Evolutionary conservation across 768 basidiomycete genomes (phyloP).

Genomic region (Boletales sp.): DNA sequence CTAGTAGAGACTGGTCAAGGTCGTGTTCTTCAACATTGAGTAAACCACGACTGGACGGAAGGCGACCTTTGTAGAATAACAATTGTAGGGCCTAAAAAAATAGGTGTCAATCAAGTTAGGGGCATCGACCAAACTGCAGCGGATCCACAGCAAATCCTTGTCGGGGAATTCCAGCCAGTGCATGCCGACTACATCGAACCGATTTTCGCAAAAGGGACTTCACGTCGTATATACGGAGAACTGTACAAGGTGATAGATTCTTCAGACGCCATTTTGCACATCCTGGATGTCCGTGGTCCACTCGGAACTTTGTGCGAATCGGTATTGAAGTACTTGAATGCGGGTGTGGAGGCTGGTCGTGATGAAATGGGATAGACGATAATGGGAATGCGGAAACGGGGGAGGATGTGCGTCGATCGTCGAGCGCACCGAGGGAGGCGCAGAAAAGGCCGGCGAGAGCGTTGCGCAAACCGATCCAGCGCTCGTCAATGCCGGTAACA

Average conservation of each 20-base stretch:
- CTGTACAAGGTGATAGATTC: constrained; percentile 99
- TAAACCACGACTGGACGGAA: no score
- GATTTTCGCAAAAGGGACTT: constrained; percentile 94
- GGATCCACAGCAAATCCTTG: constrained; percentile 6
- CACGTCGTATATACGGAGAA: constrained; percentile 94
- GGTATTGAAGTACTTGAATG: constrained; percentile 72
- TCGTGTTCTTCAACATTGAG: no score
- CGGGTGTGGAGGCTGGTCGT: constrained; percentile 37
- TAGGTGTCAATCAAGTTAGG: no score
- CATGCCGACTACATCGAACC: constrained; percentile 85
- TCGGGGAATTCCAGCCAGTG: constrained; percentile 47
- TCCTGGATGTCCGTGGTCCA: constrained; percentile 94
- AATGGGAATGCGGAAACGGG: constrained; percentile 62
- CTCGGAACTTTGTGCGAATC: constrained; percentile 94
- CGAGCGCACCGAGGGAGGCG: constrained; percentile 78
- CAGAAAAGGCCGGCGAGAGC: constrained; percentile 93
- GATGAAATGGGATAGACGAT: constrained; percentile 49
- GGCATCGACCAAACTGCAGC: no score
- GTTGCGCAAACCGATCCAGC: constrained; percentile 85
- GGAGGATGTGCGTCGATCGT: constrained; percentile 71
- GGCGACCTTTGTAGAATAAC: no score
- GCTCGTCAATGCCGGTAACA: constrained; percentile 61
- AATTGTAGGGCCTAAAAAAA: no score
- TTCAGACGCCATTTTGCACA: constrained; percentile 92
- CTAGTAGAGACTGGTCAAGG: no score